Conservation (phyloP, 2,329 filamentous ascomycete genomes). For the Cucurbitaria berberidis region DNA sequence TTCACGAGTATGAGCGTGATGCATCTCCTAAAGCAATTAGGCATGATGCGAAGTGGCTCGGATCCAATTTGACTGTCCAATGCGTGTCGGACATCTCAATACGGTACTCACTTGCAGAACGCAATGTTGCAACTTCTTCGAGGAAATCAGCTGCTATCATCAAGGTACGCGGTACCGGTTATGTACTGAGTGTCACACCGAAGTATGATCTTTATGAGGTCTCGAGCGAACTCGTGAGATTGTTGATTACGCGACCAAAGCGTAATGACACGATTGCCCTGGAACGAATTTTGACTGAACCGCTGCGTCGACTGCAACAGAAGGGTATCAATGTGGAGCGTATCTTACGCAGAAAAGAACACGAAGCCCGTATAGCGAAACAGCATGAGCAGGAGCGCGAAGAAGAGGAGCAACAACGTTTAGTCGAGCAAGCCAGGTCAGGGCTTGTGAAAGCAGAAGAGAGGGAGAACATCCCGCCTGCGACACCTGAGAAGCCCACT, state of each 20-base stretch:
- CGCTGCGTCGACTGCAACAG: conserved; percentile 78
- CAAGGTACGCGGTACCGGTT: conserved; percentile 71
- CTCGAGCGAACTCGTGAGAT: conserved; percentile 81
- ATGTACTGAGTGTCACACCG: conserved; percentile 77
- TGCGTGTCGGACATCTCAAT: conserved; percentile 80
- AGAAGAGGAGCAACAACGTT: conserved; percentile 63
- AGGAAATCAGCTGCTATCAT: conserved; percentile 71
- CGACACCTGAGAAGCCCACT: conserved; percentile 37
- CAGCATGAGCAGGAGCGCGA: conserved; percentile 75
- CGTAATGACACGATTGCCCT: conserved; percentile 89
- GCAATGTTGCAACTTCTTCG: conserved; percentile 57
- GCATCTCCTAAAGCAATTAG: conserved; percentile 65
- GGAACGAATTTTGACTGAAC: conserved; percentile 86
- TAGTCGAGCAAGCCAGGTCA: conserved; percentile 38
- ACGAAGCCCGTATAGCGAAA: conserved; percentile 86
- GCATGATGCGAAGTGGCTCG: conserved; percentile 88
- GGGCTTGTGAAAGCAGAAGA: conserved; percentile 20
- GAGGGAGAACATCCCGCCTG: conserved; percentile 22
- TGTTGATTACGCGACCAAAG: conserved; percentile 81
- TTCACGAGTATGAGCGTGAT: conserved; percentile 81
- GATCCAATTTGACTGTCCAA: conserved; percentile 79
- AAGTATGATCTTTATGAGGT: conserved; percentile 89
- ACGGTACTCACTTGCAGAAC: conserved; percentile 75
- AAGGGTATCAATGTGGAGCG: conserved; percentile 97
- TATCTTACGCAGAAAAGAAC: conserved; percentile 85